Evolutionary conservation across 495 filamentous ascomycete species (phyloP).

Genomic region (Physcia stellaris): DNA sequence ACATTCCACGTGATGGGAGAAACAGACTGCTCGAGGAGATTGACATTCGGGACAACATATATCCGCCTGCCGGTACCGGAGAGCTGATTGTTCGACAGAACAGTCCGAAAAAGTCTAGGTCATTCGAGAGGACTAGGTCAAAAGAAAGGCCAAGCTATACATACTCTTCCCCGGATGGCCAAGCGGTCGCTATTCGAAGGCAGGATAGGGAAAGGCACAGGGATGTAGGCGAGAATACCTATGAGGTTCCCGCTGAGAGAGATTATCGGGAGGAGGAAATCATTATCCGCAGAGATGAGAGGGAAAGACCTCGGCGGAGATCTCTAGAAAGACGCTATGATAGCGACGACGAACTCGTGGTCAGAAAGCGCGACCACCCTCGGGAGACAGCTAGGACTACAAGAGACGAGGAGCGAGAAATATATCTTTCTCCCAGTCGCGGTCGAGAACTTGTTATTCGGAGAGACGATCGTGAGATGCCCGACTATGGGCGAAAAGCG

Average conservation of each 20-base stretch:
- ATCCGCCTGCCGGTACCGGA: constrained; percentile 24
- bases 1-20: constrained; percentile 12
- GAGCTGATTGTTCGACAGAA: constrained; percentile 31
- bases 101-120: constrained; percentile 5
- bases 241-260: too few relatives aligned
- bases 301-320: constrained; percentile 2
- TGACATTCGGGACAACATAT: constrained; percentile 22
- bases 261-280: constrained; percentile 5
- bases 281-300: constrained; percentile 3
- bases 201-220: constrained; percentile 3
- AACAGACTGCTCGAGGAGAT: constrained; percentile 16
- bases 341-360: constrained; percentile 12
- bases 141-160: constrained; percentile 11
- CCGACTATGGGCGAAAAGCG: too few relatives aligned
- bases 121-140: constrained; percentile 7
- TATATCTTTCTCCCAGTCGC: too few relatives aligned
- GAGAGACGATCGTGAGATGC: too few relatives aligned
- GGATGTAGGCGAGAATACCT: constrained; percentile 1
- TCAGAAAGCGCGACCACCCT: constrained; percentile 6
- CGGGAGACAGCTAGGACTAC: neutral
- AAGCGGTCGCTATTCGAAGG: constrained; percentile 1
- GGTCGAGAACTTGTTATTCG: too few relatives aligned
- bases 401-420: constrained; percentile 16
- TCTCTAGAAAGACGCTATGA: constrained; percentile 4
- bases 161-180: constrained; percentile 2